Base-by-base conservation (phyloP, 2,329 filamentous ascomycete species). In the Colletotrichum sojae region DNA sequence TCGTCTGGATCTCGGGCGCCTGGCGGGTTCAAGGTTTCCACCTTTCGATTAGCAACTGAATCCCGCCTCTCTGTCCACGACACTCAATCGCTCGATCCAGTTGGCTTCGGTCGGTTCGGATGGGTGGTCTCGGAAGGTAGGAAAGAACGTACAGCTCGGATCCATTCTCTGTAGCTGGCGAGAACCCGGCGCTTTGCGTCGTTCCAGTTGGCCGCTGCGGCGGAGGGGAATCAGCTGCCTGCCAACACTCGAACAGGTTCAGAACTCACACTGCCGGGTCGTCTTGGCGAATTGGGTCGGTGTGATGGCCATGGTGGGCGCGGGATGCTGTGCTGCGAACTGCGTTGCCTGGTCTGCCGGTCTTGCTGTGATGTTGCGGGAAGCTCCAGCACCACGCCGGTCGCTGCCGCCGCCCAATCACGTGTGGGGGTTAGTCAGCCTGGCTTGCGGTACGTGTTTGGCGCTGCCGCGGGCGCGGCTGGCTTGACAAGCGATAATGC, bases 1-100 rank as follows among this genome's bases (percentile, higher is more conserved):
- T 97, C 71, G 90, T 92, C 83, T 98, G 96, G 78, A 99, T 95
- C 81, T 98, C 95, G 71, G 96, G 95, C 48, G 94, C 94, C 96
- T 99, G 80, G 16, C 66, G 31, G 31, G 48, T 27, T 36, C 40
- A 8, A 10, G 12, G 25, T 43, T 27, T 18, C 15, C 39, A 5
- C 31, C 31, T 10, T 36, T 60, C 45, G 6, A 31, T 60, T 69
- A 69, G 66, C 31, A 36, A 36, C 31, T 10, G 8, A 46, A 46
- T 46, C 49, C 52, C n/a, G 18, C 2, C 6, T 16, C 5, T 12
- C 16, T 5, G 31, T 36, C 31, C 31, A 9, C 2, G 31, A 36
- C 31, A 36, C 31, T 36, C 31, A 36, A 36, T 36, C 31, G 31
- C 31, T 36, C 39, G 13, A 57, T 22, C 15, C 4, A 49, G 48